These are phyloP conservation scores for Capillidium rhysosporum DNA, from an alignment of 371 early-diverging fungal genomes.

Conservation along the genomic window DNA sequence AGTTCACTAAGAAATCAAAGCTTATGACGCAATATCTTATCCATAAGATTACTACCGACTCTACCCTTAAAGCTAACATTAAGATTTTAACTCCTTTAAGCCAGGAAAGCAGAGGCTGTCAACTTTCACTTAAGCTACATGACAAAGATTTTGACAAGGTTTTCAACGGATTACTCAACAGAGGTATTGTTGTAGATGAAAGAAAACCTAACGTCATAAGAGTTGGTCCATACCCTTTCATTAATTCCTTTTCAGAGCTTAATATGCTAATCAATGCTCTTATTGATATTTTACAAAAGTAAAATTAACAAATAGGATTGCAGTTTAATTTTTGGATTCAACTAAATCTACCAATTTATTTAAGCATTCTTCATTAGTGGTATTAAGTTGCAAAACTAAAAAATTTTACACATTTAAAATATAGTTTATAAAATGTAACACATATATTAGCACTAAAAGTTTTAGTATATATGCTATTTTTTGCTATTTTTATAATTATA, in stretches of 20 bases:
- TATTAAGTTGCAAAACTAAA: too few relatives aligned
- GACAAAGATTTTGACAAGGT: constrained; percentile 31
- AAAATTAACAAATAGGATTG: too few relatives aligned
- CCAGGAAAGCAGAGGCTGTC: constrained; percentile 54
- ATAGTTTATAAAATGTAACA: too few relatives aligned
- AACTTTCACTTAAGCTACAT: constrained; percentile 54
- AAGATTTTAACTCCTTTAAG: constrained; percentile 8
- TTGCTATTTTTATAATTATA: too few relatives aligned
- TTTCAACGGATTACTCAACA: constrained; percentile 27
- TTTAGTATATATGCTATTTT: too few relatives aligned
- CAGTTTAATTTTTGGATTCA: too few relatives aligned
- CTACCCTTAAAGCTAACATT: neutral
- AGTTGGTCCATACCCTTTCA: constrained; percentile 75
- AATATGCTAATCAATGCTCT: constrained; percentile 15
- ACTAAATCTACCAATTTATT: too few relatives aligned
- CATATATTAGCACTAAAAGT: too few relatives aligned
- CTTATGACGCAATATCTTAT: constrained; percentile 11
- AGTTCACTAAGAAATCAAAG: constrained; percentile 64
- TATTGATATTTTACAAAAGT: too few relatives aligned
- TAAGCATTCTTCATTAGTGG: too few relatives aligned
- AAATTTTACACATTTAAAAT: too few relatives aligned
- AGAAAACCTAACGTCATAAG: constrained; percentile 84
- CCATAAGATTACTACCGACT: too few relatives aligned
- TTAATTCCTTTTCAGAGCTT: constrained; percentile 73
- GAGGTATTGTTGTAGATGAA: constrained; percentile 73